Conservation (phyloP, 352 stramenopile species). For the Phytopythium ostracodes region DNA sequence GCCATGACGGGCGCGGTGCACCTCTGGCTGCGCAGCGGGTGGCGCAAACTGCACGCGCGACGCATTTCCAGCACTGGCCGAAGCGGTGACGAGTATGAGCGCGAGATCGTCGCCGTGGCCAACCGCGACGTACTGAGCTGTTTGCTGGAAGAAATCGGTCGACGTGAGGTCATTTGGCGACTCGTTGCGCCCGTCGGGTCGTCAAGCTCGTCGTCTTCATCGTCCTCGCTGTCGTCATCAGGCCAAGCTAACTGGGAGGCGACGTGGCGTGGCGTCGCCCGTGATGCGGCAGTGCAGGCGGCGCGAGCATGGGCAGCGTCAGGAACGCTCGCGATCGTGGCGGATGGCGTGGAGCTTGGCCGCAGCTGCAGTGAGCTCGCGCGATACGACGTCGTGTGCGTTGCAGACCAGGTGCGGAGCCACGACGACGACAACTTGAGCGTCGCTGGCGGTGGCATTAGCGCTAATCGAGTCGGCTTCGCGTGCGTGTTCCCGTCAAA, state of each 20-base stretch:
- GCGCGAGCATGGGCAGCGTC: neutral
- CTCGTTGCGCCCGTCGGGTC: neutral
- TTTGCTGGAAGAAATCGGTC: constrained; percentile 1
- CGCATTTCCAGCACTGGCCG: neutral
- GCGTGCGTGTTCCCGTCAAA: constrained; percentile 71
- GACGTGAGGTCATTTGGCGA: constrained; percentile 4
- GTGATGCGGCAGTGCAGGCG: neutral
- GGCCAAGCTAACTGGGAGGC: constrained; percentile 5
- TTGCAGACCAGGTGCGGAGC: neutral
- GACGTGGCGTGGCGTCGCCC: constrained; percentile 2
- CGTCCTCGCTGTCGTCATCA: neutral
- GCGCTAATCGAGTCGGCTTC: constrained; percentile 36
- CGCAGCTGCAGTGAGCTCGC: constrained; percentile 5
- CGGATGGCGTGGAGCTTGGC: neutral
- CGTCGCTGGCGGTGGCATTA: neutral
- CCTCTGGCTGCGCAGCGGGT: constrained; percentile 3
- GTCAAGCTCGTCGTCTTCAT: neutral
- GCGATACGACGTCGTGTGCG: constrained; percentile 5
- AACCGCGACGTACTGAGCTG: constrained; percentile 3
- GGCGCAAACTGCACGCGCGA: neutral
- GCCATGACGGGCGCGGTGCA: constrained; percentile 3
- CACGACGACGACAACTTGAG: neutral
- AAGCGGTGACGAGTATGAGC: neutral
- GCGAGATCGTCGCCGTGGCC: neutral
- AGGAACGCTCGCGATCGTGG: neutral